These are phyloP conservation scores for Adansonia grandidieri DNA, from an alignment of 441 rosid species.

Conservation along the genomic window DNA sequence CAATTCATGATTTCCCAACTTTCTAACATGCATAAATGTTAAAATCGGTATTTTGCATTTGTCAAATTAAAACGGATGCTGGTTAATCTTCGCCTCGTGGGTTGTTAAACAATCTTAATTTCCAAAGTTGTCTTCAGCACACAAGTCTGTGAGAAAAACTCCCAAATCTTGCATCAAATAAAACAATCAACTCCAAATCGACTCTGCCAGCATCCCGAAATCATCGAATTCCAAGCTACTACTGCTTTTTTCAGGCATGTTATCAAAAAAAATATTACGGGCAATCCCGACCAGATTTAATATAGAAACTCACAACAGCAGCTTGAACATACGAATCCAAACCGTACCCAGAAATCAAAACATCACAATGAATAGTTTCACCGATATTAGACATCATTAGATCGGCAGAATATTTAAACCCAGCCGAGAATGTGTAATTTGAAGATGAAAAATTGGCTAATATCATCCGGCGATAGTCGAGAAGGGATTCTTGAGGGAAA, in stretches of 20 bases:
- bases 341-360: slow-evolving; percentile 54
- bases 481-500: slow-evolving; percentile 48
- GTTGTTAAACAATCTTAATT: too few species aligned
- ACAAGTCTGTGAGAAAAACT: slow-evolving; percentile 11
- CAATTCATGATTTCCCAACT: too few species aligned
- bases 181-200: slow-evolving; percentile 62
- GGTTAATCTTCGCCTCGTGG: too few species aligned
- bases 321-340: slow-evolving; percentile 66
- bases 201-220: slow-evolving; percentile 79
- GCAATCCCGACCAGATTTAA: slow-evolving; percentile 53
- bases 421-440: slow-evolving; percentile 72
- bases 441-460: slow-evolving; percentile 46
- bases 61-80: too few species aligned
- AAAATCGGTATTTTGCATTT: too few species aligned
- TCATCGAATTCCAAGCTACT: slow-evolving; percentile 85
- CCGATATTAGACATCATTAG: slow-evolving; percentile 53
- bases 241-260: slow-evolving; percentile 57
- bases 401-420: slow-evolving; percentile 68
- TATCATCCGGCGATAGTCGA: slow-evolving; percentile 58
- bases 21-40: too few species aligned
- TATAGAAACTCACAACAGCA: slow-evolving; percentile 62
- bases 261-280: slow-evolving; percentile 61
- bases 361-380: slow-evolving; percentile 59
- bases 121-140: too few species aligned
- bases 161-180: slow-evolving; percentile 51